phyloP scores from a whole-genome alignment of 495 filamentous ascomycete genomes.

The Neurospora sp. region DNA sequence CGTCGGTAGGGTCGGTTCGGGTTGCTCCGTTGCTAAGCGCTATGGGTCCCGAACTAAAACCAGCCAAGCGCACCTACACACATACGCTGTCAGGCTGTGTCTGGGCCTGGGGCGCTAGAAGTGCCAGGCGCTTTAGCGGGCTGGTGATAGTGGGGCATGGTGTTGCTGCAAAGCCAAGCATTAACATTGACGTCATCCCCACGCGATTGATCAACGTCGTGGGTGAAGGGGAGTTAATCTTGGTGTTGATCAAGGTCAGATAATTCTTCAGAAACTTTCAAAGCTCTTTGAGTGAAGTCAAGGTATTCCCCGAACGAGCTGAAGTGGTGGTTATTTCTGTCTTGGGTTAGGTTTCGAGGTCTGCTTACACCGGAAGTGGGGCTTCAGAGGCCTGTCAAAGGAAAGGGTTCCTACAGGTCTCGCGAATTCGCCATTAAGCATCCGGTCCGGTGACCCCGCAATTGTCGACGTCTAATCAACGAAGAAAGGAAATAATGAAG shows the following conservation, averaged over 20 bases:
- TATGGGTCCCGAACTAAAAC: not conserved
- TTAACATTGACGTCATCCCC: not conserved
- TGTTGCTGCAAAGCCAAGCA: not conserved
- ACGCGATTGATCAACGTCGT: not conserved
- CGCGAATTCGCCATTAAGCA: not conserved
- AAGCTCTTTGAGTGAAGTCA: not conserved
- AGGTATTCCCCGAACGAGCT: not conserved
- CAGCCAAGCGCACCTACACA: too few species aligned
- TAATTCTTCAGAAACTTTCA: too few species aligned
- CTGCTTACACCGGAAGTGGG: not conserved
- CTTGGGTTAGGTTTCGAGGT: not conserved
- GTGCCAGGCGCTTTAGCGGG: not conserved
- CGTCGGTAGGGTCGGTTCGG: not conserved
- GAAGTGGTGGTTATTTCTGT: not conserved
- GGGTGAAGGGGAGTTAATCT: too few species aligned
- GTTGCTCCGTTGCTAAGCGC: not conserved
- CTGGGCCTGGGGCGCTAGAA: not conserved
- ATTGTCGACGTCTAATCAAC: not conserved
- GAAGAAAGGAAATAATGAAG: conserved; percentile 1
- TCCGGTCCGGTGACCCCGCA: conserved; percentile 4
- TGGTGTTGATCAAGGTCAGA: not conserved
- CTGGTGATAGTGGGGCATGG: not conserved
- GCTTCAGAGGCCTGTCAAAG: not conserved
- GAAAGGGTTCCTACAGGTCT: not conserved
- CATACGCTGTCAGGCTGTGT: too few species aligned